Evolutionary conservation across 2,329 filamentous ascomycete genomes (phyloP).

Genomic region (Aspergillus chevalieri): DNA sequence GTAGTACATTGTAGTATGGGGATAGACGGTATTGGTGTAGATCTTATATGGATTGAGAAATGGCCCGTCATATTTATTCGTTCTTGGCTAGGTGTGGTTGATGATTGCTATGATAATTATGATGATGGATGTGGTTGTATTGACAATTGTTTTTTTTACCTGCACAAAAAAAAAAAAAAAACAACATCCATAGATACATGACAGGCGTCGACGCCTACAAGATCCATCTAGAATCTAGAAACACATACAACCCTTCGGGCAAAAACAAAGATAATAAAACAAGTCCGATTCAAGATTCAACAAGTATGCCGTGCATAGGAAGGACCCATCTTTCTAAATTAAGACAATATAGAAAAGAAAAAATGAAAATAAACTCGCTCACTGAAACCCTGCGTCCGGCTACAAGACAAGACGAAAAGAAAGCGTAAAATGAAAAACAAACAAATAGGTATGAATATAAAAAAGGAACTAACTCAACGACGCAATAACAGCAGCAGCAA

Average conservation of each 20-base stretch:
- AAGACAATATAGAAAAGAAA: background rate
- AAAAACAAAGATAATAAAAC: constrained; percentile 5
- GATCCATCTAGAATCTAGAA: constrained; percentile 4
- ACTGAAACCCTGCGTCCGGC: constrained; percentile 3
- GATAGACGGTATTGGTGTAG: too few relatives aligned
- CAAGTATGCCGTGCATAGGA: constrained; percentile 8
- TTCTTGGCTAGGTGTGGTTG: too few relatives aligned
- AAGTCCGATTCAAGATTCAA: constrained; percentile 16
- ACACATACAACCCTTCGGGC: constrained; percentile 1
- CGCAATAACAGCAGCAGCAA: constrained; percentile 76
- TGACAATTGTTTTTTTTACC: too few relatives aligned
- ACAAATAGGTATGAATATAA: constrained; percentile 9
- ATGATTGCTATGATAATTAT: too few relatives aligned
- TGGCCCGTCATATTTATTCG: too few relatives aligned
- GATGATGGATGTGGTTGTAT: too few relatives aligned
- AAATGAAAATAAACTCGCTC: constrained; percentile 8
- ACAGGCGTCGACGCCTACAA: constrained; percentile 10
- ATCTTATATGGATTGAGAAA: too few relatives aligned
- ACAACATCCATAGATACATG: too few relatives aligned
- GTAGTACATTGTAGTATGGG: too few relatives aligned
- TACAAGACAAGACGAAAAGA: too few relatives aligned
- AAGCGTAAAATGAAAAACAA: constrained; percentile 3
- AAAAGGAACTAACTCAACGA: constrained; percentile 63
- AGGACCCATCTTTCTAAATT: constrained; percentile 9
- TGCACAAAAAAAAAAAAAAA: too few relatives aligned